phyloP scores from a whole-genome alignment of 1,284 basidiomycete species.

The Austropuccinia psidii region DNA sequence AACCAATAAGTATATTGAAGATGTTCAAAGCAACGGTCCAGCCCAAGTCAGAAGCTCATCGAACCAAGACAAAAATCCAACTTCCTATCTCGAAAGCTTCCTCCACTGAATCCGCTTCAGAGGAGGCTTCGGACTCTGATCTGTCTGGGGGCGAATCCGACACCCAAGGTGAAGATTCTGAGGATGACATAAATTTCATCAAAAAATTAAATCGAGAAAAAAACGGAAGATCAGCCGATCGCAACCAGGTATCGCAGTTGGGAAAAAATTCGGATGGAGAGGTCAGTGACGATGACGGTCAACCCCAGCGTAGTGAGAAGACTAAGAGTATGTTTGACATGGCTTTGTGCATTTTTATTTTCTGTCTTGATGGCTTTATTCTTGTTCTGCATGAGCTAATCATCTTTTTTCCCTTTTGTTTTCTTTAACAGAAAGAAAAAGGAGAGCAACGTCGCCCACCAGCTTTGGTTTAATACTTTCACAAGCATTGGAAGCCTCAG shows the following conservation, averaged over 20 bases:
- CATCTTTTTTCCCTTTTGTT: neutral
- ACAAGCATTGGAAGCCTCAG: constrained; percentile 20
- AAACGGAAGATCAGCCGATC: neutral
- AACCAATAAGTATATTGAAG: neutral
- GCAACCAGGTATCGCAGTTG: neutral
- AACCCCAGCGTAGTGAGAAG: neutral
- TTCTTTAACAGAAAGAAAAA: constrained; percentile 18
- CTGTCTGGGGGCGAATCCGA: neutral
- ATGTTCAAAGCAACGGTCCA: neutral
- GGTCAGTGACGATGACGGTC: neutral
- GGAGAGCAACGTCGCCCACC: constrained; percentile 32
- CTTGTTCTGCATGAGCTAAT: neutral
- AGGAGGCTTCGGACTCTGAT: constrained; percentile 5
- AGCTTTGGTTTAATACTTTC: constrained; percentile 29
- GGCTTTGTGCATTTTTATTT: neutral
- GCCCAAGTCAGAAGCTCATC: neutral
- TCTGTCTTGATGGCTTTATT: neutral
- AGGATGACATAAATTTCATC: constrained; percentile 17
- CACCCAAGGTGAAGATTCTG: neutral
- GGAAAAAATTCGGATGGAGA: neutral
- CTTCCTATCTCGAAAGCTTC: neutral
- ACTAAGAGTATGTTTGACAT: constrained; percentile 6
- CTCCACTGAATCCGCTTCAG: constrained; percentile 3
- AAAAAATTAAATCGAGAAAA: constrained; percentile 16
- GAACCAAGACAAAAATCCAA: neutral